Conservation (phyloP, 306 rosid species). For the Vigna radiata region DNA sequence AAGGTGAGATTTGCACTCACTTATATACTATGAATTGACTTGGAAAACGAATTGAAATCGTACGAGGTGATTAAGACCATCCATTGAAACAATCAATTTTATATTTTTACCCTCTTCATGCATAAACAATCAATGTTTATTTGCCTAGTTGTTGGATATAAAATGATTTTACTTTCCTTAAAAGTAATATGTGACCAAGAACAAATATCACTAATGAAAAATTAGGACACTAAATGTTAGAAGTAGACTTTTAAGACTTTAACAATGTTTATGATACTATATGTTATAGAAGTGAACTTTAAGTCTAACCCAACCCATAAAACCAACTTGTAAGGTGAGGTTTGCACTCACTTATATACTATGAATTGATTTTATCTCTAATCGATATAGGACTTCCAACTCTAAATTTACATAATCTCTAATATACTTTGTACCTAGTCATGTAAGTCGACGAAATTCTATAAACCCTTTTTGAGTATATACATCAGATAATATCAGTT, state of each 20-base stretch:
- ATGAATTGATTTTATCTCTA: too few species aligned
- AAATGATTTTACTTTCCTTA: neutral
- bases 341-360: too few species aligned
- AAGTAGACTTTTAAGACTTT: too few species aligned
- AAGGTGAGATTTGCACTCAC: too few species aligned
- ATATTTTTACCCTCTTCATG: neutral
- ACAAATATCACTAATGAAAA: neutral
- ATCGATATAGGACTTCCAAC: too few species aligned
- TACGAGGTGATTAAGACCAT: conserved; percentile 2
- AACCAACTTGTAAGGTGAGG: too few species aligned
- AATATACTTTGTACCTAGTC: neutral
- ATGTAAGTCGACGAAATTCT: neutral
- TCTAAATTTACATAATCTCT: neutral
- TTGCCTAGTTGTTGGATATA: neutral
- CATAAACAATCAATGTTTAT: too few species aligned
- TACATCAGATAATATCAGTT: neutral
- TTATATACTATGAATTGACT: too few species aligned
- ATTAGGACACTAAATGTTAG: too few species aligned
- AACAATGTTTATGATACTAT: too few species aligned
- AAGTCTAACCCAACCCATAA: too few species aligned
- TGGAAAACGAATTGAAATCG: conserved; percentile 8
- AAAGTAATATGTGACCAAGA: neutral
- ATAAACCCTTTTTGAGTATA: neutral
- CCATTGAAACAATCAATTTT: neutral
- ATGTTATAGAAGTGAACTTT: too few species aligned